Base-by-base conservation (phyloP, 352 stramenopile genomes). In the Globisporangium paroecandrum region DNA sequence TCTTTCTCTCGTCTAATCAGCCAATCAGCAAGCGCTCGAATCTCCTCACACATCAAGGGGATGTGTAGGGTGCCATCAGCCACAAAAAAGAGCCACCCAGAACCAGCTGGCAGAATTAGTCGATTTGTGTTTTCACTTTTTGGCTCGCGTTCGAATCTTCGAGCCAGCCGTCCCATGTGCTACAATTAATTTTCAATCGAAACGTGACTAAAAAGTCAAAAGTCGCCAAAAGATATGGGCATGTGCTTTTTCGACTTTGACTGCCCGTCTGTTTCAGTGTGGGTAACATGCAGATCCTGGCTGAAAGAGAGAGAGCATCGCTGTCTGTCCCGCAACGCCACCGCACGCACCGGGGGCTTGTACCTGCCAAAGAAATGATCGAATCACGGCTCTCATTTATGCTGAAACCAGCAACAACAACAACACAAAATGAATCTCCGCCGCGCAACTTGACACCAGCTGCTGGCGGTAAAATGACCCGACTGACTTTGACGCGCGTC, bases 31-130 rank as follows among this genome's bases (percentile, higher is more conserved):
- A 18, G 15, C 27, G 27, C 10, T 6, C 27, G 27, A 27, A 59
- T 59, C 54, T 36, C 6, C 20, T 27, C 46, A 54, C 38, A 8
- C 38, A 24, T 25, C 12, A 38, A 5, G 54, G 27, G 22, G 54
- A 59, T 59, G 54, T 0, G 54, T 24, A 3, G 10, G 20, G 25
- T 6, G 27, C 25, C 18, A 15, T 22, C 22, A 18, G 22, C 24
- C 53, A 43, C 25, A 59, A 27, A 59, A 15, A 38, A 15, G 27
- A 29, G 25, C 34, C 10, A 12, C 1, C 27, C 25, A 20, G 6
- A 29, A 59, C 8, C 54, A 43, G n/a, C 27, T 59, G 54, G 54
- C 54, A 43, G 54, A n/a, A 59, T 59, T 59, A 59, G 54, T 59
- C 54, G 54, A 59, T 41, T 59, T n/a, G 27, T 59, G 54, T 27